Base-by-base conservation (phyloP, 305 asterid genomes). In the Fraxinus nigra region DNA sequence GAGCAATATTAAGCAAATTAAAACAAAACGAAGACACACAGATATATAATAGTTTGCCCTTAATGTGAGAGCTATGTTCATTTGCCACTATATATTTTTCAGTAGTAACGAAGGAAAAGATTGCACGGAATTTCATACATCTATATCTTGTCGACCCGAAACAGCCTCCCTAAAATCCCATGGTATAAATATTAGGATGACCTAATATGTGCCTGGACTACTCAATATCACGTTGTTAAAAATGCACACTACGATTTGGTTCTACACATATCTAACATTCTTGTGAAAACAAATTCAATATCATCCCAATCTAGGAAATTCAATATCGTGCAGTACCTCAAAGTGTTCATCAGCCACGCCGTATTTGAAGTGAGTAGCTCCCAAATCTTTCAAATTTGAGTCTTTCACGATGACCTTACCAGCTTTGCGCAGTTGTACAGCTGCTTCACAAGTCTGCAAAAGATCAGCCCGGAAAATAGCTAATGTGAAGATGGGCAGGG, bases 301-400 rank as follows among this genome's bases (percentile, higher is more conserved):
- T 46, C 54, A 46, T 46, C 18, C 18, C 56, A 46, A 0, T 46
- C 56, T 28, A 28, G n/a, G 20, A 22, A 54, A 46, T 18, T 30
- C 20, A 3, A 8, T 33, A 13, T 78, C 10, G 7, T 22, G 18
- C 7, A 3, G 18, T 86, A 89, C 97, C 95, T 91, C 95, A 81
- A 88, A 91, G 69, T 93, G 97, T 69, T 90, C 95, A 77, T 88
- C 90, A 32, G 46, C 90, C 35, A 91, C 91, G 2, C 95, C 97
- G 22, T 92, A 87, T 37, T 86, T 90, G 61, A 87, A 84, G 82
- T 93, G 94, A 0, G 90, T 81, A 13, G 91, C 84, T 13, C 95
- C 95, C 81, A 91, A 24, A 48, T 82, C 92, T 77, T 88, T 89
- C 3, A 91, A 86, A 65, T 84, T 90, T 14, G 93, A 90, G 72